These are phyloP conservation scores for Puccinia coronata DNA, from an alignment of 1,284 basidiomycete species.

Conservation along the genomic window DNA sequence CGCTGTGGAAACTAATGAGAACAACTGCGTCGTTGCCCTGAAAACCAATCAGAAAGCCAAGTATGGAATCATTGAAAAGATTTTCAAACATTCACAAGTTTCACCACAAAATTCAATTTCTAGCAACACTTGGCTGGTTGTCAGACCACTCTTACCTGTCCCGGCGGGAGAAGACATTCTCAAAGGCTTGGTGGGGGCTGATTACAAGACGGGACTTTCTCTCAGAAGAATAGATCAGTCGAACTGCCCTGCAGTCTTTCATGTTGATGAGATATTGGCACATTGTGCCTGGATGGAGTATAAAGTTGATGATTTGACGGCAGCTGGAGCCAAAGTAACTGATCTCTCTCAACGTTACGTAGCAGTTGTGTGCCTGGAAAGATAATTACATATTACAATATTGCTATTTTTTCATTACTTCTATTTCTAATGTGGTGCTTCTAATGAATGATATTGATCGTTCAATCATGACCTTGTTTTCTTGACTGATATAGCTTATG, in stretches of 20 bases:
- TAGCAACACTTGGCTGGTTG: background rate
- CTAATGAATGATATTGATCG: too few species aligned
- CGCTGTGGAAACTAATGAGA: background rate
- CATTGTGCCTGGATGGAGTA: slow-evolving; percentile 15
- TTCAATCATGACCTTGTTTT: too few species aligned
- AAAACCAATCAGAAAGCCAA: background rate
- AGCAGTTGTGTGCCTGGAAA: too few species aligned
- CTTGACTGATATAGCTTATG: too few species aligned
- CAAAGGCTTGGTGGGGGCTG: background rate
- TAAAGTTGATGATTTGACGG: too few species aligned
- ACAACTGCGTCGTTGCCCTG: slow-evolving; percentile 16
- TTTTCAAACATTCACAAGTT: background rate
- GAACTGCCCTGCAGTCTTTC: background rate
- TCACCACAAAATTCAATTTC: background rate
- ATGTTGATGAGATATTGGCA: background rate
- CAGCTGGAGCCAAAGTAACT: too few species aligned
- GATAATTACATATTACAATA: too few species aligned
- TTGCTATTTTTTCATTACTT: too few species aligned
- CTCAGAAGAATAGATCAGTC: background rate
- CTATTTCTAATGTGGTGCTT: too few species aligned
- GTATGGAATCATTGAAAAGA: slow-evolving; percentile 11
- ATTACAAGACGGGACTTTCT: background rate
- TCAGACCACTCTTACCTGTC: background rate
- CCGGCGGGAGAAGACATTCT: background rate
- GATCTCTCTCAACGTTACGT: too few species aligned